Conservation (phyloP, 208 protist genomes). For the Leishmania gerbilli region DNA sequence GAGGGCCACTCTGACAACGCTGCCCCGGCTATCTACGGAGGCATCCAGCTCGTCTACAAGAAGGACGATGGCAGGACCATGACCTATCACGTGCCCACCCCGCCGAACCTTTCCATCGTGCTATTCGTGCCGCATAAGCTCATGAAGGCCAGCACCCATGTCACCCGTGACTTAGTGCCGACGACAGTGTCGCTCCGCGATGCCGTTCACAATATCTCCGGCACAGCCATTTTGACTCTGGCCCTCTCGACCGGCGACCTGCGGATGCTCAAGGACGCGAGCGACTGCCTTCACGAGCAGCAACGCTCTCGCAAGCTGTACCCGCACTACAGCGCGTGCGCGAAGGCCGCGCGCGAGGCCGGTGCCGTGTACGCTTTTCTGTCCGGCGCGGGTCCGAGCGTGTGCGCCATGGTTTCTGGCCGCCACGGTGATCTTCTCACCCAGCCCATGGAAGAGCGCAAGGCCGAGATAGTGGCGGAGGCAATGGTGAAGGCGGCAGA, state of each 20-base stretch:
- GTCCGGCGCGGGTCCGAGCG: slow-evolving; percentile 77
- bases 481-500: slow-evolving; percentile 77
- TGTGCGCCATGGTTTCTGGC: slow-evolving; percentile 75
- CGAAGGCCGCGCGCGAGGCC: slow-evolving; percentile 53
- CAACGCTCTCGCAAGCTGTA: slow-evolving; percentile 74
- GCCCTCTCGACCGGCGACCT: slow-evolving; percentile 76
- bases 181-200: slow-evolving; percentile 63
- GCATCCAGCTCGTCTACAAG: slow-evolving; percentile 89
- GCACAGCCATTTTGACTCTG: slow-evolving; percentile 87
- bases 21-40: slow-evolving; percentile 93
- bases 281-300: slow-evolving; percentile 87
- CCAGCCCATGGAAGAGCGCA: slow-evolving; percentile 52
- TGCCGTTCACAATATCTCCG: slow-evolving; percentile 92
- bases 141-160: slow-evolving; percentile 89
- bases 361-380: slow-evolving; percentile 84
- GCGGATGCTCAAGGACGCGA: slow-evolving; percentile 61
- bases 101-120: slow-evolving; percentile 74
- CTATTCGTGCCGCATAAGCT: slow-evolving; percentile 89
- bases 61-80: slow-evolving; percentile 33
- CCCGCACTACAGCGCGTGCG: slow-evolving; percentile 77
- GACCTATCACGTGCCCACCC: slow-evolving; percentile 84
- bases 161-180: slow-evolving; percentile 82
- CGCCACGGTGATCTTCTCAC: slow-evolving; percentile 61
- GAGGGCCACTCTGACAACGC: slow-evolving; percentile 95
- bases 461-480: slow-evolving; percentile 65